These are phyloP conservation scores for Trichosporon faecale DNA, from an alignment of 1,284 basidiomycete genomes.

Conservation along the genomic window DNA sequence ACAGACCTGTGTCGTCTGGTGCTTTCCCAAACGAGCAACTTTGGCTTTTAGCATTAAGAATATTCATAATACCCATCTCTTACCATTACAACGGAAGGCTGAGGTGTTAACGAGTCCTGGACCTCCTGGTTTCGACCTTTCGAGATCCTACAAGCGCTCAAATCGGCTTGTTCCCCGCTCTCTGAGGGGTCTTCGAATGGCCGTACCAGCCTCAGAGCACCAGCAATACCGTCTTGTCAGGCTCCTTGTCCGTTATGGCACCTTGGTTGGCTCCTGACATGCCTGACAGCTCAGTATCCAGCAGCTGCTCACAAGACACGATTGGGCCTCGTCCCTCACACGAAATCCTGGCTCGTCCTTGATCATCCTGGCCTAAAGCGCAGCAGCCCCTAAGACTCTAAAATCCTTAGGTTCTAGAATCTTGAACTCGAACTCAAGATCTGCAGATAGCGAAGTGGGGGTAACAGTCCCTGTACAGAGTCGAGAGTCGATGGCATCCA, in stretches of 20 bases:
- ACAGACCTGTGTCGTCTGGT: background rate
- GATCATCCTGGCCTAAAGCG: background rate
- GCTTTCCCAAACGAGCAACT: background rate
- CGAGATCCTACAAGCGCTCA: background rate
- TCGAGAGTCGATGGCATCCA: background rate
- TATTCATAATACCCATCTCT: slow-evolving; percentile 6
- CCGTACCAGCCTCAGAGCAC: background rate
- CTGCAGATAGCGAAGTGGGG: background rate
- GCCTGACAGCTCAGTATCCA: background rate
- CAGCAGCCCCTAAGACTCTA: background rate
- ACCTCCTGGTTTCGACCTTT: background rate
- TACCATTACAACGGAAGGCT: slow-evolving; percentile 2
- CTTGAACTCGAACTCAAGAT: background rate
- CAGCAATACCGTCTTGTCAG: background rate
- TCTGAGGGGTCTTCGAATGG: no score
- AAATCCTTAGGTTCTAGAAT: background rate
- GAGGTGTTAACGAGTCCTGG: background rate
- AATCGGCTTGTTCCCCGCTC: background rate
- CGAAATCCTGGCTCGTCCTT: background rate
- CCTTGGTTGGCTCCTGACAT: no score
- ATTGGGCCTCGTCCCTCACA: background rate
- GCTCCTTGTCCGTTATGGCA: no score
- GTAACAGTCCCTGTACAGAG: background rate
- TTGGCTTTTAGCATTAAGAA: slow-evolving; percentile 3
- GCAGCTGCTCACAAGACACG: background rate